A percentile compares a stretch with the other conserved stretches of the same genome.
Evolutionary conservation across 441 rosid genomes (phyloP).

Genomic region (Viola pubescens): DNA sequence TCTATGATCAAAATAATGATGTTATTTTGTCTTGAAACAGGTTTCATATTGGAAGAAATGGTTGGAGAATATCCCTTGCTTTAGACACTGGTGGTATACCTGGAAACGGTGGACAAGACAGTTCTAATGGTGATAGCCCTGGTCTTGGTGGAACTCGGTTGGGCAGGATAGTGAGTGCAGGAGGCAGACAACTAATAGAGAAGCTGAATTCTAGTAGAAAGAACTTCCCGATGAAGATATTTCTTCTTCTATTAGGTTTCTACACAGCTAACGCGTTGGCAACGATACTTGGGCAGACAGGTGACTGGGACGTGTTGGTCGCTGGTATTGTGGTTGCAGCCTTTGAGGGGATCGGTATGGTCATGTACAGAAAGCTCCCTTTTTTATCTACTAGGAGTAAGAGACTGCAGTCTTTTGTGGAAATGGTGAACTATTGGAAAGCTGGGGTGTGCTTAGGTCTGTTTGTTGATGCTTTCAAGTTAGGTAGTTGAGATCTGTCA

Average conservation of each 20-base stretch:
- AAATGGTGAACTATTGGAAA: slow-evolving; percentile 88
- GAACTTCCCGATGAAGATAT: slow-evolving; percentile 85
- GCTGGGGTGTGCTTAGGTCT: slow-evolving; percentile 95
- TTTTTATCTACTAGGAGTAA: slow-evolving; percentile 41
- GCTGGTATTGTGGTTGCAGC: slow-evolving; percentile 94
- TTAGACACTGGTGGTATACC: slow-evolving; percentile 70
- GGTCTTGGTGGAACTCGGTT: slow-evolving; percentile 73
- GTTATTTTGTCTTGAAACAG: slow-evolving; percentile 22
- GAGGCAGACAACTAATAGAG: slow-evolving; percentile 63
- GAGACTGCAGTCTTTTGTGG: slow-evolving; percentile 66
- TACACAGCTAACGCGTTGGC: slow-evolving; percentile 95
- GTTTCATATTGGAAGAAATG: slow-evolving; percentile 33
- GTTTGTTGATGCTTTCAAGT: slow-evolving; percentile 92
- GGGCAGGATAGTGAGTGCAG: slow-evolving; percentile 79
- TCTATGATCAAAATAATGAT: no score
- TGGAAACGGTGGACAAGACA: slow-evolving; percentile 54
- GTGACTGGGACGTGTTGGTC: slow-evolving; percentile 93
- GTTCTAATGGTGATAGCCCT: slow-evolving; percentile 36
- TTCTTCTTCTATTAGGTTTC: slow-evolving; percentile 79
- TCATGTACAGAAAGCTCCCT: slow-evolving; percentile 61
- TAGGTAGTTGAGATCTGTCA: slow-evolving; percentile 50
- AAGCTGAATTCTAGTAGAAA: slow-evolving; percentile 78
- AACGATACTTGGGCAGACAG: slow-evolving; percentile 94
- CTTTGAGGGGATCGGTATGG: slow-evolving; percentile 88
- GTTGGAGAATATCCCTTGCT: slow-evolving; percentile 55